Base-by-base conservation (phyloP, 2,329 filamentous ascomycete genomes). In the Sclerotinia borealis region DNA sequence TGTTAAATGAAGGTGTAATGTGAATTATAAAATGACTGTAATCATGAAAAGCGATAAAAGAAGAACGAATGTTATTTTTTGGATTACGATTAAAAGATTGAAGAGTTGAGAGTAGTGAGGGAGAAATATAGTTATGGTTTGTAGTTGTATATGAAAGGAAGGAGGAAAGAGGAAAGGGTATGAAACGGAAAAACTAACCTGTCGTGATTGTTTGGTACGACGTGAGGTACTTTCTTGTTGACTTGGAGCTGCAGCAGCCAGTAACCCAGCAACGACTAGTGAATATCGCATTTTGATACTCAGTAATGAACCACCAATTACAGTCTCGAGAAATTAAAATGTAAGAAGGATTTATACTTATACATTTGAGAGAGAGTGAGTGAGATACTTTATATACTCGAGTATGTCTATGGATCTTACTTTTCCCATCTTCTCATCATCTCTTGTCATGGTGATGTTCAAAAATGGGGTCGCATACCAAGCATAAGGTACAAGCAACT, bases 201-300 rank as follows among this genome's bases (percentile, higher is more conserved):
- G 54, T 45, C 54, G 27, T 22, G 52, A 56, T 56, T 56, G 52
- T 45, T 56, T 45, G 17, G 52, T 31, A 19, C 52, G 52, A 43
- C 27, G 52, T 15, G 15, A 56, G 10, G 27, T 34, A 34, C 39
- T 34, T 56, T 43, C 54, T 56, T 45, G 54, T 45, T 56, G 54
- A 25, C 54, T 56, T 27, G 54, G 39, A 19, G 39, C n/a, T n/a
- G 54, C 54, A 10, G 39, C 54, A 4, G 27, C 54, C 39, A 56
- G 27, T 25, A 56, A 45, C 37, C 54, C 54, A 45, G 54, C 39
- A 56, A 56, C 39, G 7, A 45, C 39, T 1, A 56, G 39, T 45
- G 54, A 56, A 45, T 56, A 56, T 22, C 39, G 29, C 54, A 56
- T 55, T 45, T 11, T 45, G 27, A 43, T n/a, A n/a, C n/a, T n/a